Conservation (phyloP, 2,329 filamentous ascomycete genomes). For the Stylonectria norvegica region DNA sequence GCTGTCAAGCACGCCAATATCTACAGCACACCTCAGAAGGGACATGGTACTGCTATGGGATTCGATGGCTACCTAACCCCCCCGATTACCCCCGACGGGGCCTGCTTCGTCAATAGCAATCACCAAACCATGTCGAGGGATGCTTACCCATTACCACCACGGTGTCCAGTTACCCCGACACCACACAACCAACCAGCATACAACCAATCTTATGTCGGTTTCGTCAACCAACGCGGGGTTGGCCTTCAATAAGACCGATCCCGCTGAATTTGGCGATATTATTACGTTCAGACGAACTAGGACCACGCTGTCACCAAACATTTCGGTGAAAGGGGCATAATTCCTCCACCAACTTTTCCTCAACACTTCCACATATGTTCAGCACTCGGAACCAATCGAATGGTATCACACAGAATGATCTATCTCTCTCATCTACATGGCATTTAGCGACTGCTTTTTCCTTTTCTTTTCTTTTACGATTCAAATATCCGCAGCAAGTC, state of each 20-base stretch:
- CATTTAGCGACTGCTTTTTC: slow-evolving; percentile 44
- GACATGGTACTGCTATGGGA: slow-evolving; percentile 58
- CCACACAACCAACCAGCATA: slow-evolving; percentile 43
- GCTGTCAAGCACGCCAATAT: slow-evolving; percentile 55
- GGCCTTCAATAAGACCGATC: slow-evolving; percentile 47
- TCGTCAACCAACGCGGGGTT: slow-evolving; percentile 42
- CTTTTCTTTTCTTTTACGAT: slow-evolving; percentile 30
- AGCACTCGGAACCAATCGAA: slow-evolving; percentile 34
- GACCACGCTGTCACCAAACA: no score
- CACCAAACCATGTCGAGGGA: slow-evolving; percentile 46
- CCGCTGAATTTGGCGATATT: no score
- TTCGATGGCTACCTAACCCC: slow-evolving; percentile 78
- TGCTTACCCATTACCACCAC: slow-evolving; percentile 45
- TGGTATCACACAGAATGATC: slow-evolving; percentile 29
- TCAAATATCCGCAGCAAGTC: slow-evolving; percentile 35
- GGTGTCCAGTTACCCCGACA: slow-evolving; percentile 62
- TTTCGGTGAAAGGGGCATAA: slow-evolving; percentile 7
- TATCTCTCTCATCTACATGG: slow-evolving; percentile 37
- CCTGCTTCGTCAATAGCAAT: slow-evolving; percentile 47
- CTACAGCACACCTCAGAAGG: slow-evolving; percentile 78
- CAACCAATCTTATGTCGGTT: slow-evolving; percentile 34
- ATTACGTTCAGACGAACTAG: no score
- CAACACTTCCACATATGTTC: slow-evolving; percentile 25
- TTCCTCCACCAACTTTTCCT: slow-evolving; percentile 13
- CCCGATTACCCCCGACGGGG: slow-evolving; percentile 76